These are phyloP conservation scores for Hapsidospora chrysogenum DNA, from an alignment of 495 filamentous ascomycete species.

Conservation along the genomic window DNA sequence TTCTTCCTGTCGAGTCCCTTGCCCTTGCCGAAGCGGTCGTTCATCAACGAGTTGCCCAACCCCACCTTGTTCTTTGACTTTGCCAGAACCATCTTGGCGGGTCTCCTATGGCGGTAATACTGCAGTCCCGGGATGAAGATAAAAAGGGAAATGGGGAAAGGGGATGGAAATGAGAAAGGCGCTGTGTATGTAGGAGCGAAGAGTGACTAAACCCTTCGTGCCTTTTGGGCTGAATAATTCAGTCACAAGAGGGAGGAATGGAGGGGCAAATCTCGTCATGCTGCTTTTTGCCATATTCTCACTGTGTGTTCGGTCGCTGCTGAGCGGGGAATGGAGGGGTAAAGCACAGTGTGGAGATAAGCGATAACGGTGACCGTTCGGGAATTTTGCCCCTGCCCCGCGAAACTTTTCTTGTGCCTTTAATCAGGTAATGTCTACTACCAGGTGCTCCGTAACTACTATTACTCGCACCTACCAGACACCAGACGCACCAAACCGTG, in stretches of 20 bases:
- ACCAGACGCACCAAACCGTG: no score
- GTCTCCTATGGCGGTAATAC: no score
- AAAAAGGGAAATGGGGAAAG: slow-evolving; percentile 1
- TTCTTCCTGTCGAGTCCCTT: slow-evolving; percentile 50
- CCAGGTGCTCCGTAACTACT: no score
- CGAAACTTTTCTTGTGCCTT: slow-evolving; percentile 22
- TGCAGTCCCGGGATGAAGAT: neutral
- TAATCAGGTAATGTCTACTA: no score
- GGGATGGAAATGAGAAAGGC: no score
- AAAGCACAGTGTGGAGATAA: neutral
- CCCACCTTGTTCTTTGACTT: slow-evolving; percentile 93
- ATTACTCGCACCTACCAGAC: no score
- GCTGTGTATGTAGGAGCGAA: no score
- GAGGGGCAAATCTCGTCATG: slow-evolving; percentile 26
- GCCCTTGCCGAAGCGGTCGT: slow-evolving; percentile 80
- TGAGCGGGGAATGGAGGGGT: no score
- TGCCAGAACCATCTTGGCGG: slow-evolving; percentile 60
- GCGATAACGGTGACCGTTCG: slow-evolving; percentile 11
- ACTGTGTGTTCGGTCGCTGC: slow-evolving; percentile 1
- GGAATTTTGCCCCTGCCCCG: slow-evolving; percentile 20
- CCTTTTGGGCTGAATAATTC: slow-evolving; percentile 16
- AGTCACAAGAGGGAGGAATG: slow-evolving; percentile 4
- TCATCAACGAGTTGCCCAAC: slow-evolving; percentile 73
- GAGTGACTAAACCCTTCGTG: no score
- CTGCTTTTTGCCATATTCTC: slow-evolving; percentile 4